phyloP scores from a whole-genome alignment of 148 eudicot species.

The Silene conica region DNA sequence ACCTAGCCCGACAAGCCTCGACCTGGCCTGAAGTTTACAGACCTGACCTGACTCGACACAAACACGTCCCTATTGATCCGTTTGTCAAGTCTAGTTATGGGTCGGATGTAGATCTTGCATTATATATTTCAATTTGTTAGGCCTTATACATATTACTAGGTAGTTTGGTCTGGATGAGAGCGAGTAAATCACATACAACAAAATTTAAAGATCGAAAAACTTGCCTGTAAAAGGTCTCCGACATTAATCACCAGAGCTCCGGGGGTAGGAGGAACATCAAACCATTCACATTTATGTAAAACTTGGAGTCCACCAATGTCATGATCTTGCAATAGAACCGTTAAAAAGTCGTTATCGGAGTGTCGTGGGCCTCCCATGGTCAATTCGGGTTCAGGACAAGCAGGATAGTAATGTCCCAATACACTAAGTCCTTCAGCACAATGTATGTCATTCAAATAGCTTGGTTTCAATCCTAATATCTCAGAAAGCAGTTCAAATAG shows the following conservation, averaged over 20 bases:
- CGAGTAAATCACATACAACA: neutral
- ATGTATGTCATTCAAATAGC: too few species aligned
- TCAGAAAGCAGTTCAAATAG: too few species aligned
- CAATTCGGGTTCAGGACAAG: conserved; percentile 57
- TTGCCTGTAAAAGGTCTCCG: conserved; percentile 61
- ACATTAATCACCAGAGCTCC: conserved; percentile 47
- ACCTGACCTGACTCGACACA: too few species aligned
- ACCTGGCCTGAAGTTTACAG: too few species aligned
- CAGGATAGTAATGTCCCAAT: conserved; percentile 43
- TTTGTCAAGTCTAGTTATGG: too few species aligned
- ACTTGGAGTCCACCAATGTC: conserved; percentile 53
- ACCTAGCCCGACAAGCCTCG: too few species aligned
- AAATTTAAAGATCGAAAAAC: neutral
- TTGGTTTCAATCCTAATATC: too few species aligned
- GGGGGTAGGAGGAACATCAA: conserved; percentile 43
- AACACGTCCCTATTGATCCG: too few species aligned
- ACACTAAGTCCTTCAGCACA: too few species aligned
- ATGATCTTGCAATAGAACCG: conserved; percentile 41
- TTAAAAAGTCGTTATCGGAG: conserved; percentile 37
- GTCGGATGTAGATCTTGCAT: too few species aligned
- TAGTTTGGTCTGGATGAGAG: neutral
- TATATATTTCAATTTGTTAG: too few species aligned
- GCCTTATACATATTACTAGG: too few species aligned
- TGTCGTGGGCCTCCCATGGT: conserved; percentile 38
- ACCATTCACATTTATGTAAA: conserved; percentile 32